Percentiles rank a stretch among this genome's conserved stretches.
phyloP scores from a whole-genome alignment of 2,329 filamentous ascomycete species.

The Arthrinium phaeospermum region DNA sequence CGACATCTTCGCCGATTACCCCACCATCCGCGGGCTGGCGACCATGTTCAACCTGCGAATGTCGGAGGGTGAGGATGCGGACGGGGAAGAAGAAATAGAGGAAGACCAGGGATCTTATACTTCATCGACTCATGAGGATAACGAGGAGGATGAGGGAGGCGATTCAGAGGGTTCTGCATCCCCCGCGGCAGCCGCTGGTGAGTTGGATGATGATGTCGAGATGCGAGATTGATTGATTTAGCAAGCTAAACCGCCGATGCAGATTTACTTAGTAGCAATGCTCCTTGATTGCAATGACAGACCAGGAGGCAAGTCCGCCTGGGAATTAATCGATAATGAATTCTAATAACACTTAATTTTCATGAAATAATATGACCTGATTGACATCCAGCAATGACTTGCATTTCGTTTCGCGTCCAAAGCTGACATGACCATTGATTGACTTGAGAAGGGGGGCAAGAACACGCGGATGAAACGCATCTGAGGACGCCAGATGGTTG shows the following conservation, averaged over 20 bases:
- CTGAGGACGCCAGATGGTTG: neutral
- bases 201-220: neutral
- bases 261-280: neutral
- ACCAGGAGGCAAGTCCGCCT: neutral
- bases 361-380: neutral
- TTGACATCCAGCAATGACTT: neutral
- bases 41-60: conserved; percentile 1
- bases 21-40: neutral
- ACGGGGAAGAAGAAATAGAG: neutral
- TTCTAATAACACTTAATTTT: neutral
- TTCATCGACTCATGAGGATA: neutral
- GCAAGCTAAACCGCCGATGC: neutral
- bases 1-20: neutral
- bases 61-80: neutral
- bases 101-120: neutral
- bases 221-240: neutral
- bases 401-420: neutral
- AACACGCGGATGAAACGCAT: conserved; percentile 8
- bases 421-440: neutral
- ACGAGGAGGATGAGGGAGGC: neutral
- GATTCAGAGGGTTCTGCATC: neutral
- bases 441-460: neutral
- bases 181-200: no score
- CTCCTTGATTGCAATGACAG: neutral
- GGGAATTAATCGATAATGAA: neutral